These are phyloP conservation scores for Myriosclerotinia duriaeana DNA, from an alignment of 2,329 filamentous ascomycete genomes.

Conservation along the genomic window DNA sequence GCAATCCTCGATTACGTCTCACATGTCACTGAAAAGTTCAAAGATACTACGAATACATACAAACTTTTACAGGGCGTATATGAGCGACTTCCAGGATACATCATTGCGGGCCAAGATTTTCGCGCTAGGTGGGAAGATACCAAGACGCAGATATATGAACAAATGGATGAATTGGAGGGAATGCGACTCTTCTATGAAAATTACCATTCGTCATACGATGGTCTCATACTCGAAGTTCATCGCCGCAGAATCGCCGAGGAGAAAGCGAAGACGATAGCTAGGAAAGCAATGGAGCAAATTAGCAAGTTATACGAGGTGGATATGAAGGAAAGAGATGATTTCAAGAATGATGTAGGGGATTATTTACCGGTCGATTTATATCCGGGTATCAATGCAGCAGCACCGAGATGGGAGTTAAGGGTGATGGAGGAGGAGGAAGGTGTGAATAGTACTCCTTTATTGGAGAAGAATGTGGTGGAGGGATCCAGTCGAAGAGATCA, in stretches of 20 bases:
- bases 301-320: conserved; percentile 75
- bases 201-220: conserved; percentile 81
- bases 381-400: conserved; percentile 64
- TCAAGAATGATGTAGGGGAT: conserved; percentile 79
- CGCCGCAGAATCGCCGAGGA: conserved; percentile 71
- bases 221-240: conserved; percentile 79
- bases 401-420: conserved; percentile 37
- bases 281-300: conserved; percentile 74
- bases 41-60: conserved; percentile 62
- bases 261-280: conserved; percentile 70
- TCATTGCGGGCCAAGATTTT: conserved; percentile 65
- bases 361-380: conserved; percentile 86
- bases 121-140: conserved; percentile 71
- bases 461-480: conserved; percentile 35
- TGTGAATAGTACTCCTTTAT: conserved; percentile 30
- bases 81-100: conserved; percentile 61
- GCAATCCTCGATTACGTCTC: conserved; percentile 64
- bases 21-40: conserved; percentile 54
- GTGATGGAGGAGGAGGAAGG: conserved; percentile 27
- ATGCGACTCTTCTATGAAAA: conserved; percentile 82
- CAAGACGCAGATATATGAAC: conserved; percentile 64
- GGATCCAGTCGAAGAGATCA: conserved; percentile 34
- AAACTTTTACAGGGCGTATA: conserved; percentile 66
- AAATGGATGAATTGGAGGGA: conserved; percentile 73
- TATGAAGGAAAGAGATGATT: conserved; percentile 69